Evolutionary conservation across 257 asterid genomes (phyloP), one percentile per base, ranked within the genome.

Genomic region (Euphrasia confusa): DNA sequence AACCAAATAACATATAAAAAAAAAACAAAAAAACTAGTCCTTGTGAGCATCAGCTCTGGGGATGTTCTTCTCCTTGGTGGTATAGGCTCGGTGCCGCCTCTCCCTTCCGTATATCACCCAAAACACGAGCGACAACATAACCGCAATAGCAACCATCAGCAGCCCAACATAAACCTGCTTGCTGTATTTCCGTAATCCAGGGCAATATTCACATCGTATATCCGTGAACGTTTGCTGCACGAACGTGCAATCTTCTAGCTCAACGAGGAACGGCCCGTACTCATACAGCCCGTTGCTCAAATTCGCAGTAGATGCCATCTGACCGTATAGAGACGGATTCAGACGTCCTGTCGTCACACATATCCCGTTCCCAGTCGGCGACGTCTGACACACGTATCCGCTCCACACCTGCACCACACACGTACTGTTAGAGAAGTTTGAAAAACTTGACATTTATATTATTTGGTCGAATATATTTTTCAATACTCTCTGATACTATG

Each of bases 101-200:
- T 88, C 98, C 64, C 96, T 80, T 40, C 86, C 98, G 15, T 84
- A 88, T 42, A 88, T 73, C 18, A 86, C 93, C 98, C 98, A 91
- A 50, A 91, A 84, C 49, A 81, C 66, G 6, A 91, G 71, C 37
- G 96, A 91, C 40, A 84, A 65, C 95, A 88, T 65, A 5, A 86
- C 92, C 18, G 96, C 92, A 28, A 72, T 63, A 0, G 85, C 85
- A 58, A 86, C 89, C 86, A 88, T 77, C 55, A 81, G 72, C 63
- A 88, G 82, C 59, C 97, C 98, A 1, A 73, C 58, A 49, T 86
- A 91, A 5, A 86, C 83, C 71, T 72, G 74, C 28, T 63, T 54
- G 68, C 90, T 86, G 74, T 83, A 66, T 58, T 72, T 80, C 50
- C 67, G 64, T 47, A 91, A 82, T 15, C 89, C 88, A 0, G 95